Conservation (phyloP, 2,329 filamentous ascomycete genomes). For the Sporothrix variecibatus region DNA sequence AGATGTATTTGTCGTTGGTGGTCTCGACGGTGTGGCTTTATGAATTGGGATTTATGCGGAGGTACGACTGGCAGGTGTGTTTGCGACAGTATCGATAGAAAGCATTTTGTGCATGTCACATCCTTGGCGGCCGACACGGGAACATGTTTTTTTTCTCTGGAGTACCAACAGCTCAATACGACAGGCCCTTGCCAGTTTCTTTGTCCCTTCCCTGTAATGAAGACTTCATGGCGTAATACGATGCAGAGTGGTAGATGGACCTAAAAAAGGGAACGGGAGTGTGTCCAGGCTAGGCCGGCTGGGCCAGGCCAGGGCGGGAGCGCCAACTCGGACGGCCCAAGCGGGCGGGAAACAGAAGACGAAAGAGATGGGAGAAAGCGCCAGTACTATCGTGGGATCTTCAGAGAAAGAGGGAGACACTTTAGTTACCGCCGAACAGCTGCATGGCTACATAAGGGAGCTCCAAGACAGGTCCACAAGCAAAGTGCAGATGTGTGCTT, state of each 20-base stretch:
- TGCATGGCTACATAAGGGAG: slow-evolving; percentile 7
- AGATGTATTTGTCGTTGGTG: background rate
- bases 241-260: background rate
- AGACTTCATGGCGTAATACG: slow-evolving; percentile 2
- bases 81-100: background rate
- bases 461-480: slow-evolving; percentile 1
- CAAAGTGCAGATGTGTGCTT: background rate
- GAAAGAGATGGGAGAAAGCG: background rate
- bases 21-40: background rate
- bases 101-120: background rate
- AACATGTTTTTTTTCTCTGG: background rate
- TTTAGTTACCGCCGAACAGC: background rate
- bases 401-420: background rate
- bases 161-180: background rate
- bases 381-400: background rate
- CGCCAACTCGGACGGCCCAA: slow-evolving; percentile 7
- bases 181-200: background rate
- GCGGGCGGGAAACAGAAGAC: background rate
- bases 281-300: slow-evolving; percentile 1
- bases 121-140: background rate
- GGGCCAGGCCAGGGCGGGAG: slow-evolving; percentile 2
- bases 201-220: background rate
- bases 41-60: background rate
- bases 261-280: background rate
- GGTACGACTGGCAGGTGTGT: background rate